These are phyloP conservation scores for Fremontodendron californicum DNA, from an alignment of 345 rosid species.

Conservation along the genomic window DNA sequence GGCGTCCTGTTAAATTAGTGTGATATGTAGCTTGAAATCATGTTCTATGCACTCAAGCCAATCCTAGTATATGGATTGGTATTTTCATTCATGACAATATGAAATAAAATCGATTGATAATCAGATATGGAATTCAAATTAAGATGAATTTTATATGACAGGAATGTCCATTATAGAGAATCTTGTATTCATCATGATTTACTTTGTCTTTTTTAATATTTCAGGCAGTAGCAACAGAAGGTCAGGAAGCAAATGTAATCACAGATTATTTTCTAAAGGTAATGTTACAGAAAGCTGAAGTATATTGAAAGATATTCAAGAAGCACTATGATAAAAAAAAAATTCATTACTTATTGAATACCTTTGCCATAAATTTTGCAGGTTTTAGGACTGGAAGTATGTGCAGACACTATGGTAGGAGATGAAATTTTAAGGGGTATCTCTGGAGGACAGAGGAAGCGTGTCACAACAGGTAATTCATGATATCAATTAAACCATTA, in stretches of 20 bases:
- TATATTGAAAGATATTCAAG: neutral
- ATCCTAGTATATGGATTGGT: neutral
- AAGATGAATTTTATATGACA: neutral
- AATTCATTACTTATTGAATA: neutral
- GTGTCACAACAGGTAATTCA: constrained; percentile 50
- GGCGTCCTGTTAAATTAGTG: no score
- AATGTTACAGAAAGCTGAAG: neutral
- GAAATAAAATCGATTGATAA: neutral
- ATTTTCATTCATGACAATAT: neutral
- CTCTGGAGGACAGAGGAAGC: constrained; percentile 83
- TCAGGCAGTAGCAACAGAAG: constrained; percentile 47
- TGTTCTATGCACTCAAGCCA: no score
- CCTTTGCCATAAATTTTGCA: constrained; percentile 25
- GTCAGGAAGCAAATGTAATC: constrained; percentile 42
- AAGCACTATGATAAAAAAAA: neutral
- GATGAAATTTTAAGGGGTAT: constrained; percentile 71
- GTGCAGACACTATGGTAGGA: constrained; percentile 71
- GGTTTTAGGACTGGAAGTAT: constrained; percentile 66
- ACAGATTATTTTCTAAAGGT: constrained; percentile 56
- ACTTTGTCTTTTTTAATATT: neutral
- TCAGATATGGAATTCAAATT: neutral
- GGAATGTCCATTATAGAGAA: neutral
- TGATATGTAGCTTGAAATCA: no score
- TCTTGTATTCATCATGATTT: neutral
- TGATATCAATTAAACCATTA: neutral